Evolutionary conservation across 768 basidiomycete species (phyloP), one percentile per base, ranked within the genome.

Genomic region (Russula earlei): DNA sequence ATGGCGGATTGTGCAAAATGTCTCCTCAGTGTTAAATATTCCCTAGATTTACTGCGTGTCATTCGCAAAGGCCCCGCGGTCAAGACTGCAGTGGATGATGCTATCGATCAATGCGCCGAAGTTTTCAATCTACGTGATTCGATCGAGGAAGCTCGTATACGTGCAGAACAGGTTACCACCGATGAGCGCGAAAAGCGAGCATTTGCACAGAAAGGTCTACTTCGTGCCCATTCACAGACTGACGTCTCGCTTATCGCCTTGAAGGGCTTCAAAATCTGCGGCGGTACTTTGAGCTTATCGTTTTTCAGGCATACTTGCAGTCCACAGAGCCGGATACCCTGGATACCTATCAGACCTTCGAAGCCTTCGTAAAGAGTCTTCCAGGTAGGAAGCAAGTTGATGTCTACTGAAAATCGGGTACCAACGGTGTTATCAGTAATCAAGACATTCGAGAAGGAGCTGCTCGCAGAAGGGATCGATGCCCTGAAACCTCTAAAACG

Each of bases 401-500:
- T 82, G 88, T 91, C 9, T 88, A 91, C 70, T 41, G 14, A 11
- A 10, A 46, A 7, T 38, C 37, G 41, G 5, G 31, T 33, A 29
- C 43, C 34, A 59, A 31, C 31, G 6, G 17, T 49, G 11, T 37
- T 34, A 11, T 44, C 56, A 88, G 95, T 98, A 14, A 92, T 98
- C 71, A 87, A 86, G 67, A 99, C 96, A 0, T 94, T 98, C 57
- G 84, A 93, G 72, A 91, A 89, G 57, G 96, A 98, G 59, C 77
- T 99, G 43, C 70, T 83, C 41, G 77, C 77, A 17, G 86, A 92
- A n/a, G 85, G 85, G 4, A 68, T 89, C 47, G 77, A 87, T 55
- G 84, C 86, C 0, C 69, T 99, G 51, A 86, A 84, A 55, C 94
- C 93, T 3, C 74, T 98, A 9, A 84, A 87, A 61, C 79, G 87